Base-by-base conservation (phyloP, 805 yeast genomes). In the Candida peoriensis region DNA sequence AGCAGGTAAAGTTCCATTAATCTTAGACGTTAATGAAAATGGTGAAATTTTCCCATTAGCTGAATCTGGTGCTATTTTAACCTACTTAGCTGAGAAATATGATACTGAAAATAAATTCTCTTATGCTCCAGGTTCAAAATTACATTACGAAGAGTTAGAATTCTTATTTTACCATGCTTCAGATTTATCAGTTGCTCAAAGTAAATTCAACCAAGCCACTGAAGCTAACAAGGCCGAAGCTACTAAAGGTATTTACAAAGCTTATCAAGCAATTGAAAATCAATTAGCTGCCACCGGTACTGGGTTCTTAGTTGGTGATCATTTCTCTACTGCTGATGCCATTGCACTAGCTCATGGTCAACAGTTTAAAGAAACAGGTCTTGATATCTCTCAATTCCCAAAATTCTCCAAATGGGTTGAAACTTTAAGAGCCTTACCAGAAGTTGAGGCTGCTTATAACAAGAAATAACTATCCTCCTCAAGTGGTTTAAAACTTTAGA, bases 41-140 rank as follows among this genome's bases (percentile, higher is more conserved):
- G 78, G 76, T 8, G 50, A 64, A 20, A 48, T 47, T 2, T 61
- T 64, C 33, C 60, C 68, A 23, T 51, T 79, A 24, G 64, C 68
- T 37, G 85, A 79, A 56, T 65, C 77, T 26, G 84, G 75, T 16
- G 83, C 85, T 3, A 75, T 79, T 34, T 50, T 80, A 53, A 55
- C 66, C 37, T 80, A 76, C 50, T 52, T 80, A 30, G 72, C 72
- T 29, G 78, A 74, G 39, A 72, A 69, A 42, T 80, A 72, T 50
- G 86, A 80, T 49, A 64, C 55, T 33, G 73, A 70, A 8, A 52
- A 68, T 43, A 68, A 70, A 52, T 51, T 55, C 41, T 51, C 60
- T 6, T 64, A 48, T 34, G 45, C 53, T 8, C 44, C 46, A 9
- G 66, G 64, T 1, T 52, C 76, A n/a, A 48, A 44, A 5, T 48